Evolutionary conservation across 116 monocot species (phyloP).

Genomic region (Phalaenopsis hybrid): DNA sequence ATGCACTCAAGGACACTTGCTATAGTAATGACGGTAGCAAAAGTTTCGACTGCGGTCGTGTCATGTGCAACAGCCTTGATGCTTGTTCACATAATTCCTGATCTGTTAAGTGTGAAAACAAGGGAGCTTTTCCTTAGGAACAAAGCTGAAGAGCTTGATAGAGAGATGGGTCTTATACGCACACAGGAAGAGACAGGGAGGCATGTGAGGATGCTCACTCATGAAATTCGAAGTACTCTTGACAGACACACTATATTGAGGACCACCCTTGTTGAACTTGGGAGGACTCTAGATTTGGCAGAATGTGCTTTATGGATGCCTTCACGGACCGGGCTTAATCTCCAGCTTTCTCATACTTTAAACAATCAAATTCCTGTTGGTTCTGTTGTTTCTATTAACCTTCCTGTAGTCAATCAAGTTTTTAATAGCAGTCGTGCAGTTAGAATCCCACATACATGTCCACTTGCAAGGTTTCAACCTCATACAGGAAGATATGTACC

Average conservation of each 20-base stretch:
- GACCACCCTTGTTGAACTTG: slow-evolving; percentile 90
- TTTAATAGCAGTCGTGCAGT: slow-evolving; percentile 72
- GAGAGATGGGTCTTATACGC: slow-evolving; percentile 81
- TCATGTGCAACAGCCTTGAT: slow-evolving; percentile 86
- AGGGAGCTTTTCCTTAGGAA: slow-evolving; percentile 80
- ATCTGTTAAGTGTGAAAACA: slow-evolving; percentile 80
- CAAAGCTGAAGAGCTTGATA: slow-evolving; percentile 90
- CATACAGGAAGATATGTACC: slow-evolving; percentile 59
- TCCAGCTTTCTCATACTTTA: slow-evolving; percentile 84
- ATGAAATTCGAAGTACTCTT: slow-evolving; percentile 93
- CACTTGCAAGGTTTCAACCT: slow-evolving; percentile 58
- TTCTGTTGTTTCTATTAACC: slow-evolving; percentile 58
- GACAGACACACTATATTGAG: slow-evolving; percentile 86
- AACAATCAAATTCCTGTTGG: slow-evolving; percentile 55
- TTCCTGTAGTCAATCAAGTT: slow-evolving; percentile 69
- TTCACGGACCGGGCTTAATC: slow-evolving; percentile 48
- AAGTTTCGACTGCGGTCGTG: slow-evolving; percentile 81
- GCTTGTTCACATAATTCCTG: slow-evolving; percentile 95
- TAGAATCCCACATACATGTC: slow-evolving; percentile 58
- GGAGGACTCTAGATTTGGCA: slow-evolving; percentile 65
- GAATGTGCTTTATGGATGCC: slow-evolving; percentile 98
- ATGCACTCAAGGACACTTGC: slow-evolving; percentile 67
- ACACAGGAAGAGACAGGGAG: slow-evolving; percentile 90
- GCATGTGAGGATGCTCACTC: slow-evolving; percentile 92
- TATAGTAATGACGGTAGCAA: slow-evolving; percentile 81